phyloP scores from a whole-genome alignment of 1,139 yeast species.

The Debaryomyces subglobosus region DNA sequence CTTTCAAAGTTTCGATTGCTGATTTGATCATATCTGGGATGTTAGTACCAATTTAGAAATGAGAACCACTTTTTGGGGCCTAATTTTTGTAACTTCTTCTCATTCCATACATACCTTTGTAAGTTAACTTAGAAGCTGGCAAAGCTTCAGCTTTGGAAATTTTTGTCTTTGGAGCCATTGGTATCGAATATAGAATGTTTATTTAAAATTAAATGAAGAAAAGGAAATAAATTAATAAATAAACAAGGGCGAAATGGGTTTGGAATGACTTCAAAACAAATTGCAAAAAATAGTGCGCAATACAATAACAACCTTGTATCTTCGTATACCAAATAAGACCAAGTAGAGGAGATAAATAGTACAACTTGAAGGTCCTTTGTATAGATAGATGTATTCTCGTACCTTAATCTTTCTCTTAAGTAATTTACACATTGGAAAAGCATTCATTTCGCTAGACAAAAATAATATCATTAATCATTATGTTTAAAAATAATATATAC shows the following conservation, averaged over 20 bases:
- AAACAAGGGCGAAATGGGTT: constrained; percentile 12
- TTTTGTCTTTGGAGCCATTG: constrained; percentile 32
- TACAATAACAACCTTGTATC: neutral
- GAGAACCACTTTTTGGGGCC: neutral
- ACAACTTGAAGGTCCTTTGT: neutral
- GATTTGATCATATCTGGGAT: constrained; percentile 70
- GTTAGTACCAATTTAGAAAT: constrained; percentile 18
- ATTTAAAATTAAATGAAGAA: constrained; percentile 6
- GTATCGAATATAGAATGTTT: neutral
- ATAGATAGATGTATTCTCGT: neutral
- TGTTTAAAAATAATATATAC: constrained; percentile 1
- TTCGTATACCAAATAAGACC: neutral
- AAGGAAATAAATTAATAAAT: constrained; percentile 8
- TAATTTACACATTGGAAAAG: neutral
- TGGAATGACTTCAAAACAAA: constrained; percentile 11
- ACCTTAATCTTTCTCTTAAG: neutral
- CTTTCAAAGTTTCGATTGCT: constrained; percentile 72
- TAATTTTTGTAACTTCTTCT: neutral
- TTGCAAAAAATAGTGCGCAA: constrained; percentile 10
- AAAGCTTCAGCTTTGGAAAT: constrained; percentile 29
- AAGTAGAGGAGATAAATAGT: neutral
- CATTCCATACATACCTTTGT: constrained; percentile 49
- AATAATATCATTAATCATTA: constrained; percentile 5
- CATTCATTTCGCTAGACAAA: neutral
- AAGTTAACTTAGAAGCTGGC: constrained; percentile 44